Percentiles rank a stretch among this genome's conserved stretches.
phyloP scores from a whole-genome alignment of 495 filamentous ascomycete genomes.

The Massariosphaeria phaeospora region DNA sequence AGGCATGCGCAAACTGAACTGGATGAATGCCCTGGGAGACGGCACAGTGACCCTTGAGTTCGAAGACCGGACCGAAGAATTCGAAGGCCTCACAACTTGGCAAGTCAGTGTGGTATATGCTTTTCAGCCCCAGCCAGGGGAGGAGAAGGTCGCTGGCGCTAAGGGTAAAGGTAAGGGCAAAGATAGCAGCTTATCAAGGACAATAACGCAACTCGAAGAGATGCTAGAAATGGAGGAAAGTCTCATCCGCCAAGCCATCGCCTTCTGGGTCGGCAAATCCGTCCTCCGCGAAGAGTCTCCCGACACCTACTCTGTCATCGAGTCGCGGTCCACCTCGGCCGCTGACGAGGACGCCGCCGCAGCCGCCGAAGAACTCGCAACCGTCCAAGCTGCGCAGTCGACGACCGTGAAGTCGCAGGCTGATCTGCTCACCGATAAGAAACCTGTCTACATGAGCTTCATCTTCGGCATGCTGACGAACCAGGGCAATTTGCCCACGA shows the following conservation, averaged over 20 bases:
- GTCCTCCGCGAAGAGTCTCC: constrained; percentile 60
- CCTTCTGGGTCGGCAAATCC: constrained; percentile 78
- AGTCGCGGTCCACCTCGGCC: constrained; percentile 46
- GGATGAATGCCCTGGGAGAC: constrained; percentile 76
- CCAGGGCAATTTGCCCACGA: constrained; percentile 69
- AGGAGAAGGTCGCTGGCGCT: not conserved
- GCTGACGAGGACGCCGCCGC: constrained; percentile 50
- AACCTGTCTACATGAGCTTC: constrained; percentile 81
- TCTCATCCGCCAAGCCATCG: constrained; percentile 69
- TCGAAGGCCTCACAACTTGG: constrained; percentile 70
- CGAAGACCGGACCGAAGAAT: constrained; percentile 66
- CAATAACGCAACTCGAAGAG: constrained; percentile 57
- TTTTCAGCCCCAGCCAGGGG: constrained; percentile 52
- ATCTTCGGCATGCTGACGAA: constrained; percentile 95
- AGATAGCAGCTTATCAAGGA: constrained; percentile 44
- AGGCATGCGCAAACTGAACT: constrained; percentile 75
- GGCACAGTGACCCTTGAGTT: constrained; percentile 78
- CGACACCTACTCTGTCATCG: constrained; percentile 59
- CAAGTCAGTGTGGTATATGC: constrained; percentile 87
- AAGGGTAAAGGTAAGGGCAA: not conserved
- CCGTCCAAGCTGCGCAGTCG: constrained; percentile 46
- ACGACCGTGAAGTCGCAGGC: constrained; percentile 33
- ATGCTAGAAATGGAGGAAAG: constrained; percentile 69
- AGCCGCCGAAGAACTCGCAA: constrained; percentile 45
- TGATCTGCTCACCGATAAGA: constrained; percentile 59